Percentiles rank a stretch among this genome's conserved stretches.
Evolutionary conservation across 805 yeast species (phyloP).

Genomic region (Pichia gijzeniarum): DNA sequence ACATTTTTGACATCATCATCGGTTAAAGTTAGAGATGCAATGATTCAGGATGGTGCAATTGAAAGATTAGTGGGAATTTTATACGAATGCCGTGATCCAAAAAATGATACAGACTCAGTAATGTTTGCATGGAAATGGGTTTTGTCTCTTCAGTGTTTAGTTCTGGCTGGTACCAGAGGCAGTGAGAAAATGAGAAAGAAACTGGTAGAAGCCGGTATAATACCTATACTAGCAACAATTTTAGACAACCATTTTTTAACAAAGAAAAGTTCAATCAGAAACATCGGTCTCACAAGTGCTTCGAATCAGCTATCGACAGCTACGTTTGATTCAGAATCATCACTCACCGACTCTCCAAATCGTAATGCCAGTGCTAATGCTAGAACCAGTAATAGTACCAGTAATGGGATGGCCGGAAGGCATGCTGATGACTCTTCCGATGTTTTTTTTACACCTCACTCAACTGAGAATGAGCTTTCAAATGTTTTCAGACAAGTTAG

Average conservation of each 20-base stretch:
- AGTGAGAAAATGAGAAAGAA: conserved; percentile 78
- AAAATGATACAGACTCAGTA: conserved; percentile 36
- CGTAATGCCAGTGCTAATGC: background rate
- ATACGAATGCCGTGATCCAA: conserved; percentile 59
- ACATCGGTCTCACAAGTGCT: background rate
- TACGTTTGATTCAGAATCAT: no score
- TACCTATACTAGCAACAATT: conserved; percentile 87
- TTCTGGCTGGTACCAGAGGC: conserved; percentile 88
- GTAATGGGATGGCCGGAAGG: background rate
- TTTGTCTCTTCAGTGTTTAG: conserved; percentile 85
- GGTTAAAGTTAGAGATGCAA: conserved; percentile 84
- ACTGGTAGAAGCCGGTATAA: conserved; percentile 85
- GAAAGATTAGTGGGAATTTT: conserved; percentile 81
- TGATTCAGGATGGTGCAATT: conserved; percentile 85
- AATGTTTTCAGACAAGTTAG: conserved; percentile 25
- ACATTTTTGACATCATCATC: conserved; percentile 82
- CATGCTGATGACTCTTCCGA: background rate
- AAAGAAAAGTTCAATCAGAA: conserved; percentile 17
- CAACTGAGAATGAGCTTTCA: conserved; percentile 19
- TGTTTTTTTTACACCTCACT: conserved; percentile 12
- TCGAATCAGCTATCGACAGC: conserved; percentile 7
- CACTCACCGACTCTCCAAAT: background rate
- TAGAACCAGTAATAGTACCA: background rate
- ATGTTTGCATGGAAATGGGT: conserved; percentile 96
- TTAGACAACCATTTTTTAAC: conserved; percentile 70